Percentiles rank a stretch among this genome's conserved stretches.
These are phyloP conservation scores for Theobroma cacao DNA, from an alignment of 345 rosid species.

Conservation along the genomic window DNA sequence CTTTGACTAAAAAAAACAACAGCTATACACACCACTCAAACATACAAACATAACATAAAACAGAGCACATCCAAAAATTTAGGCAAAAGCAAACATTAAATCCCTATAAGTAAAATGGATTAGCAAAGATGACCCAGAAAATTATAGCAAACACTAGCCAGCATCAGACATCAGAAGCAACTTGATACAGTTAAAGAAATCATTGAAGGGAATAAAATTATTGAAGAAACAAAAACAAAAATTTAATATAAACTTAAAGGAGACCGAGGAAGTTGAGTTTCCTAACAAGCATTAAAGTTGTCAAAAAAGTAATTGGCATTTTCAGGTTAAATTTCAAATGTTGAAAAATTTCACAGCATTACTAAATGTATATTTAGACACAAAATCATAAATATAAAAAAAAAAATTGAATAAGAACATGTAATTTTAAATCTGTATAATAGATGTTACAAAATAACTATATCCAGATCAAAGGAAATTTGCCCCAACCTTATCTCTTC, in stretches of 20 bases:
- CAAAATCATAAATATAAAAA: not conserved
- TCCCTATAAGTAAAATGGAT: not conserved
- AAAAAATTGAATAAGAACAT: not conserved
- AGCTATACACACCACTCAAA: not conserved
- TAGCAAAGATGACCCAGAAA: not conserved
- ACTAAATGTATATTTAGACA: not conserved
- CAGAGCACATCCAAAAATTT: not conserved
- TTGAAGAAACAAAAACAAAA: not conserved
- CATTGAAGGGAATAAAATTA: not conserved
- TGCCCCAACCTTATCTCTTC: constrained; percentile 81
- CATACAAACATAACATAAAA: not conserved
- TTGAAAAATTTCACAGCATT: not conserved
- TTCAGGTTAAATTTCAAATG: not conserved
- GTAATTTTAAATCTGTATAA: not conserved
- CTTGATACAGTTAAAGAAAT: not conserved
- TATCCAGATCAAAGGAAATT: constrained; percentile 3
- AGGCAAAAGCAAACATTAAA: not conserved
- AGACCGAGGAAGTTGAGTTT: not conserved
- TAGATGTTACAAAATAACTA: not conserved
- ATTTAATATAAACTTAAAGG: not conserved
- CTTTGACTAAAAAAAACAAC: not conserved
- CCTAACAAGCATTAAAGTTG: not conserved
- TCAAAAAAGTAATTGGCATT: not conserved
- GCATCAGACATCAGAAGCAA: not conserved
- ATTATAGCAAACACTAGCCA: not conserved